Evolutionary conservation across 1,139 yeast species (phyloP).

Genomic region (Taphrina confusa): DNA sequence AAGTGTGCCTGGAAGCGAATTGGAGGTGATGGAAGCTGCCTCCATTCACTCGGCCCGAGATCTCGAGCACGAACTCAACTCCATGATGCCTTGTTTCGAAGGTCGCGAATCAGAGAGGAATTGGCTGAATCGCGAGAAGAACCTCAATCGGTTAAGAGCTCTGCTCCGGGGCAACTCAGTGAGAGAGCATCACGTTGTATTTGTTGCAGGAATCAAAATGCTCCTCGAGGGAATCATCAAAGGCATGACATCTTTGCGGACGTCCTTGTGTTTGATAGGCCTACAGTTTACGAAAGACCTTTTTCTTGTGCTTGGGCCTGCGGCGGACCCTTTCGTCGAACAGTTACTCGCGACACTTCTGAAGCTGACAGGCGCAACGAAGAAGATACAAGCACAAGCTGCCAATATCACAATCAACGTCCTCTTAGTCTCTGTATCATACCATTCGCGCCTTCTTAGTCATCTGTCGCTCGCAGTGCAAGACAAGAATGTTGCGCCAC

Average conservation of each 20-base stretch:
- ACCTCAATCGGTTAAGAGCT: conserved; percentile 59
- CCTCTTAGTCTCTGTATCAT: conserved; percentile 59
- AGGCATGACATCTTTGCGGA: conserved; percentile 69
- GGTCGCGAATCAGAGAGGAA: conserved; percentile 86
- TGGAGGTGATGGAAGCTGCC: conserved; percentile 44
- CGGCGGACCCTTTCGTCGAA: conserved; percentile 67
- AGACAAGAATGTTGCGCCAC: conserved; percentile 72
- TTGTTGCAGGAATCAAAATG: conserved; percentile 52
- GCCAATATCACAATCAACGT: conserved; percentile 70
- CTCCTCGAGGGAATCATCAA: conserved; percentile 67
- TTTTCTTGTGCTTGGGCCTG: conserved; percentile 54
- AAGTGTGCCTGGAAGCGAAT: conserved; percentile 42
- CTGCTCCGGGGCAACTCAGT: conserved; percentile 62
- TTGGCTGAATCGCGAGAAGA: conserved; percentile 75
- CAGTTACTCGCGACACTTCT: conserved; percentile 59
- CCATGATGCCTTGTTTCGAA: conserved; percentile 54
- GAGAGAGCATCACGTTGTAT: conserved; percentile 50
- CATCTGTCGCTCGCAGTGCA: conserved; percentile 57
- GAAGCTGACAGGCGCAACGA: conserved; percentile 70
- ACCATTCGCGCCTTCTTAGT: conserved; percentile 56
- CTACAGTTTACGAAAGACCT: conserved; percentile 79
- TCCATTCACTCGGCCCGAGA: conserved; percentile 46
- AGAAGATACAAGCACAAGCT: conserved; percentile 72
- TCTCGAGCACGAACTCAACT: conserved; percentile 49
- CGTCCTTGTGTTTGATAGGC: conserved; percentile 75